Conservation (phyloP, 2,329 filamentous ascomycete species). For the Alternaria tenuissima region DNA sequence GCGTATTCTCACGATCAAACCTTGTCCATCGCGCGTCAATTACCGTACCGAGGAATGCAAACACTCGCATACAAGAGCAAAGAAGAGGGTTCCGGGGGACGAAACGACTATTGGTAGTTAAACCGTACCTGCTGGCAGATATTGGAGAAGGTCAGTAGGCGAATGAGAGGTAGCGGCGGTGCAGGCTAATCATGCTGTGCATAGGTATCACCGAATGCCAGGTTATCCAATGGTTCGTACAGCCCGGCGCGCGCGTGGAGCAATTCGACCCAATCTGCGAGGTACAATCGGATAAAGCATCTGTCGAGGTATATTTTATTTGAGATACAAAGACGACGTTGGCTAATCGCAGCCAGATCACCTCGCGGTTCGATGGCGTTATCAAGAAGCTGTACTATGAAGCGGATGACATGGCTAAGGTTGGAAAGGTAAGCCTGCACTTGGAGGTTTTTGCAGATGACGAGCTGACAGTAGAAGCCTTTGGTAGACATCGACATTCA, state of each 20-base stretch:
- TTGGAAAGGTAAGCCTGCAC: conserved; percentile 68
- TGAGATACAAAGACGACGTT: background rate
- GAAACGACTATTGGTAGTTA: conserved; percentile 61
- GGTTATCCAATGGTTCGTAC: conserved; percentile 99
- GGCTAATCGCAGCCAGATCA: conserved; percentile 70
- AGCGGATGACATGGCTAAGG: conserved; percentile 93
- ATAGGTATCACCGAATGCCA: conserved; percentile 96
- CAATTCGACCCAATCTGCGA: conserved; percentile 98
- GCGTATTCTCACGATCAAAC: conserved; percentile 36
- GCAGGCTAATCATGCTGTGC: conserved; percentile 16
- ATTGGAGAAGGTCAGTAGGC: conserved; percentile 78
- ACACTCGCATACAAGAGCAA: conserved; percentile 34
- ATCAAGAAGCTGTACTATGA: conserved; percentile 98
- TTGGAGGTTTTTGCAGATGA: background rate
- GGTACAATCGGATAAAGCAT: conserved; percentile 96
- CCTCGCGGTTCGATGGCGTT: conserved; percentile 91
- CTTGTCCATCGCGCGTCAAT: conserved; percentile 33
- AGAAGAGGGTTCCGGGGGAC: conserved; percentile 52
- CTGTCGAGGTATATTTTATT: conserved; percentile 59
- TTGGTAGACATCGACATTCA: conserved; percentile 95
- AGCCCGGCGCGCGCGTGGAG: conserved; percentile 92
- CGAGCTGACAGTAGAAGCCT: conserved; percentile 61
- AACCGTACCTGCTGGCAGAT: conserved; percentile 83
- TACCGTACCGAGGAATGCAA: conserved; percentile 29
- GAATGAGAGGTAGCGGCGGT: background rate